Evolutionary conservation across 2,329 filamentous ascomycete species (phyloP), one percentile per base, ranked within the genome.

Genomic region (Xylogone sp.): DNA sequence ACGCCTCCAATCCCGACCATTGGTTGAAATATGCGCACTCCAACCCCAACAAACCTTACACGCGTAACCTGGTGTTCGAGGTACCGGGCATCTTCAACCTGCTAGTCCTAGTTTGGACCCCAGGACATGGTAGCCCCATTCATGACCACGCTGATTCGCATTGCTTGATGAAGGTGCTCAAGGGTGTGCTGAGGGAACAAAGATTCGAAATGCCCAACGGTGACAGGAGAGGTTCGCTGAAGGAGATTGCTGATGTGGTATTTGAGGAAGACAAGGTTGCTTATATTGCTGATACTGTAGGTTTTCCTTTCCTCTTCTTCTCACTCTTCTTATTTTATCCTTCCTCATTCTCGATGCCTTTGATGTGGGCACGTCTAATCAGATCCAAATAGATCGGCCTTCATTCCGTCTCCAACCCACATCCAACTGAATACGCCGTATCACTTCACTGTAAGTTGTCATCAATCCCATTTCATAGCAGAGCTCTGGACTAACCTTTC

Each of bases 121-220:
- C 92, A 0, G 87, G 88, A 48, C 90, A 90, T 71, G 82, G 82
- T 34, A 93, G 87, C 62, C 86, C 88, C 10, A 90, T 97, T 65
- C 92, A 97, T 66, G 92, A 97, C 68, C 87, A 90, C 69, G 86
- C 86, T 65, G 89, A 93, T 55, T 89, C 91, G 39, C 92, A 96
- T 68, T 97, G 92, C 70, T 75, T 96, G 61, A 96, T 96, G 91
- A 96, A 89, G 76, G 84, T 96, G 57, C 78, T 96, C 56, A 83
- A 83, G 60, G 91, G 91, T 43, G 78, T 76, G 55, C 73, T 96
- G 53, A 87, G 83, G 59, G 91, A 96, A 73, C 90, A 87, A 21
- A 80, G 90, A 54, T 96, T 90, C 69, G 53, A 48, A 2, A 59
- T 57, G 18, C 60, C 60, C 5, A 87, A 72, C 34, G 48, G 48